Conservation (phyloP, 345 rosid genomes). For the Cardamine occulta region DNA sequence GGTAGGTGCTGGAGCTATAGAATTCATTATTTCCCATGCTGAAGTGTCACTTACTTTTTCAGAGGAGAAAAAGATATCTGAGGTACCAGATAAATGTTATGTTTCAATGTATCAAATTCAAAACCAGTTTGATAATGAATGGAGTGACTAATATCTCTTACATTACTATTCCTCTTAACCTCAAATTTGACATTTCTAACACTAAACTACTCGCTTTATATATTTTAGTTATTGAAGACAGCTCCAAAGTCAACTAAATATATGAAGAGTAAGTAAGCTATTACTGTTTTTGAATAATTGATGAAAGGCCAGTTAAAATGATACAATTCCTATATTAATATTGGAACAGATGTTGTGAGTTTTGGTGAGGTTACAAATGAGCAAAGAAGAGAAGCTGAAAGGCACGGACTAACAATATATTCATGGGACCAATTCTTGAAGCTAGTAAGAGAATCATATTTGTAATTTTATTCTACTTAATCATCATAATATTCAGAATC, state of each 20-base stretch:
- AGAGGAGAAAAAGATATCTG: conserved; percentile 85
- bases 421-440: conserved; percentile 86
- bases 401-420: conserved; percentile 61
- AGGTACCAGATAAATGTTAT: conserved; percentile 50
- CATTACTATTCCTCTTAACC: background rate
- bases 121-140: background rate
- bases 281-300: conserved; percentile 7
- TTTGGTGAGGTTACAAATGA: conserved; percentile 75
- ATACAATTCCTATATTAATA: conserved; percentile 11
- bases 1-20: conserved; percentile 92
- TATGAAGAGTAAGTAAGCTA: conserved; percentile 68
- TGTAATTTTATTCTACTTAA: background rate
- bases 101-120: background rate
- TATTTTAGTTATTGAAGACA: conserved; percentile 77
- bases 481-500: background rate
- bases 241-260: conserved; percentile 65
- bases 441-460: conserved; percentile 51
- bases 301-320: conserved; percentile 1
- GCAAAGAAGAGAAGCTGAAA: conserved; percentile 68
- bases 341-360: conserved; percentile 84
- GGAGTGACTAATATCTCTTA: background rate
- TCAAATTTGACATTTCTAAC: background rate
- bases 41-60: conserved; percentile 87
- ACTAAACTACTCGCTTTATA: background rate
- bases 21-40: conserved; percentile 84